Evolutionary conservation across 768 basidiomycete species (phyloP).

Genomic region (Macrolepiota dolichaula): DNA sequence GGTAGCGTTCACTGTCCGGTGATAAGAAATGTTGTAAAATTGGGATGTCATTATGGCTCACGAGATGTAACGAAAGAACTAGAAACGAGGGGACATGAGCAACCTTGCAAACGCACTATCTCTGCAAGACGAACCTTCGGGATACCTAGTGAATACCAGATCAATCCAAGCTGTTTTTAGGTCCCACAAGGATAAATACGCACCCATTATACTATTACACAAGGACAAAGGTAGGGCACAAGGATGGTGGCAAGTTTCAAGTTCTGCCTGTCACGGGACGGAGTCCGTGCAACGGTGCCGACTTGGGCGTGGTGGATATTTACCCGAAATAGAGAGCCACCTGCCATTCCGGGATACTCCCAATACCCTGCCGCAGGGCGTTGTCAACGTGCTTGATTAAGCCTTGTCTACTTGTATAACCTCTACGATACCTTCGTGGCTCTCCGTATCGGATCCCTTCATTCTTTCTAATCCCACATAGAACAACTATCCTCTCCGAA

Average conservation of each 20-base stretch:
- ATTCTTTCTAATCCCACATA: background rate
- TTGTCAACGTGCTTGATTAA: background rate
- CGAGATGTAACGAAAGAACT: conserved; percentile 99
- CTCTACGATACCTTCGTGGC: background rate
- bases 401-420: background rate
- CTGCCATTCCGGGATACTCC: background rate
- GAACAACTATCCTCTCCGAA: background rate
- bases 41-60: conserved; percentile 34
- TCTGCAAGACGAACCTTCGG: conserved; percentile 51
- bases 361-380: background rate
- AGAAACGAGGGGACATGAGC: conserved; percentile 1
- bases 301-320: background rate
- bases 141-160: conserved; percentile 38
- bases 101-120: background rate
- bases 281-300: background rate
- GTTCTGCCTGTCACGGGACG: conserved; percentile 8
- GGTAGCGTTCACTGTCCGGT: conserved; percentile 82
- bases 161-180: background rate
- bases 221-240: conserved; percentile 1
- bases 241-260: conserved; percentile 11
- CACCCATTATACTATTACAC: conserved; percentile 13
- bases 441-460: conserved; percentile 5
- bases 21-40: background rate
- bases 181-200: background rate
- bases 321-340: background rate